These are phyloP conservation scores for Oryza nivara DNA, from an alignment of 176 grass and related monocot species.

Conservation along the genomic window DNA sequence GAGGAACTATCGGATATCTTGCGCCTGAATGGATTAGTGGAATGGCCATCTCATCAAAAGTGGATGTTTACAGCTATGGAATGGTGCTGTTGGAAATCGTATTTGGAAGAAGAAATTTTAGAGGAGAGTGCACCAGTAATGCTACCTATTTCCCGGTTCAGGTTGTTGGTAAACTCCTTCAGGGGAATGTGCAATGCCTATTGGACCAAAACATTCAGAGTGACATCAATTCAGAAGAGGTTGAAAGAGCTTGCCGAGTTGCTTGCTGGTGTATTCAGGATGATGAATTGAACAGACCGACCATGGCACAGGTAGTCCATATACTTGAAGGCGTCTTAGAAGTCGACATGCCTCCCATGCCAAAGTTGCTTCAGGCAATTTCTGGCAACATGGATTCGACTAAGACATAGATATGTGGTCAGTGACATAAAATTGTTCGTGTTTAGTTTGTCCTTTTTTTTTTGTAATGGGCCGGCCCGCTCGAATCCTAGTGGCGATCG, in stretches of 20 bases:
- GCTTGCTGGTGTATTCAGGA: slow-evolving; percentile 12
- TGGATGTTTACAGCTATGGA: slow-evolving; percentile 34
- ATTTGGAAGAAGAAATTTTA: slow-evolving; percentile 23
- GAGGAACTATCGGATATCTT: slow-evolving; percentile 42
- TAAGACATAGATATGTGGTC: neutral
- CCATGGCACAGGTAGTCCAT: no score
- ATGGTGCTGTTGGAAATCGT: slow-evolving; percentile 14
- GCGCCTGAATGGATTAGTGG: slow-evolving; percentile 34
- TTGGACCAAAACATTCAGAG: neutral
- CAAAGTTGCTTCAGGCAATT: neutral
- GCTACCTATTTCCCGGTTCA: neutral
- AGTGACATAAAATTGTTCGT: neutral
- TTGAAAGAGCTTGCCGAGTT: slow-evolving; percentile 14
- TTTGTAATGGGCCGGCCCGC: no score
- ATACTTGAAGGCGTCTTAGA: neutral
- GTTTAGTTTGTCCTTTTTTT: no score
- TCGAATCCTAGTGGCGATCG: no score
- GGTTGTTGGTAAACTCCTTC: neutral
- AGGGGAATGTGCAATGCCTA: neutral
- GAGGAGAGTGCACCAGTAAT: neutral
- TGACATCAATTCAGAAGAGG: neutral
- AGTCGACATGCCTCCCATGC: neutral
- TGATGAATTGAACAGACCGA: neutral
- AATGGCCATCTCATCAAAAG: neutral
- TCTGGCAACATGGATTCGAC: neutral